Evolutionary conservation across 495 filamentous ascomycete genomes (phyloP).

Genomic region (Tuber calosporum): DNA sequence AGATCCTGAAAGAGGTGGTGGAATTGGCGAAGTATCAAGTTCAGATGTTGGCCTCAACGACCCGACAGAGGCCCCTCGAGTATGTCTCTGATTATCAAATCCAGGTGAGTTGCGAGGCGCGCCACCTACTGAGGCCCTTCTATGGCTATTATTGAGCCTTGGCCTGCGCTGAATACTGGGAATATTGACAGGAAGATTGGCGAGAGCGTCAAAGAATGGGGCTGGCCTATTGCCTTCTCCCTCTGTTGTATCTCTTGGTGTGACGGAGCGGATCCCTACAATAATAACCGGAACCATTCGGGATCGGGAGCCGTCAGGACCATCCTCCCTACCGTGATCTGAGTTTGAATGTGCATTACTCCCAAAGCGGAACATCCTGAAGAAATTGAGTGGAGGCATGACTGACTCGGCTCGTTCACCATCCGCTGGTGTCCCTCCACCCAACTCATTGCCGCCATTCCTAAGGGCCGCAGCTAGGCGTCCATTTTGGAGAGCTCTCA

Average conservation of each 20-base stretch:
- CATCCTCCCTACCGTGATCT: constrained; percentile 47
- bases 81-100: constrained; percentile 50
- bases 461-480: constrained; percentile 46
- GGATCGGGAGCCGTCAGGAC: constrained; percentile 48
- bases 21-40: constrained; percentile 42
- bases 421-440: constrained; percentile 37
- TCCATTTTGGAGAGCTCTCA: constrained; percentile 53
- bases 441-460: constrained; percentile 43
- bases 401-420: constrained; percentile 42
- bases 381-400: constrained; percentile 52
- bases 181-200: constrained; percentile 47
- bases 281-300: constrained; percentile 45
- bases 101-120: constrained; percentile 34
- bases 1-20: constrained; percentile 51
- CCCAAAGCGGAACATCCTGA: constrained; percentile 57
- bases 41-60: constrained; percentile 45
- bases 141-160: constrained; percentile 49
- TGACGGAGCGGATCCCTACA: constrained; percentile 65
- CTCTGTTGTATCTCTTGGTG: constrained; percentile 48
- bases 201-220: constrained; percentile 57
- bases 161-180: constrained; percentile 45
- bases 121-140: constrained; percentile 50
- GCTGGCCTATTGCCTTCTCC: constrained; percentile 48
- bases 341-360: constrained; percentile 46
- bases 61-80: constrained; percentile 42